Base-by-base conservation (phyloP, 2,329 filamentous ascomycete genomes). In the Podosphaera aphanis region DNA sequence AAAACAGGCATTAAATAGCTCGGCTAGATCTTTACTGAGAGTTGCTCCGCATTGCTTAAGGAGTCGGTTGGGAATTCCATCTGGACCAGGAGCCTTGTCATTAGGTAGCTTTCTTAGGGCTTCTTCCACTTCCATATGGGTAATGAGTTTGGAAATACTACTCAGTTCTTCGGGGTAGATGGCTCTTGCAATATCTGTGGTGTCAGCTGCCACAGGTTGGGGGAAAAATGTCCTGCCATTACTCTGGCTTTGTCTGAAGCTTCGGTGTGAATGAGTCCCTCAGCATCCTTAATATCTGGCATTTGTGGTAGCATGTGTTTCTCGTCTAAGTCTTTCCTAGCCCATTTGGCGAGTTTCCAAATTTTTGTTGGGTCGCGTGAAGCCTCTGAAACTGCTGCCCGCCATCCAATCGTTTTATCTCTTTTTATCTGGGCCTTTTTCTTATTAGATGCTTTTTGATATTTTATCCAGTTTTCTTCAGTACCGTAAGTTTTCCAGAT, bases 301-400 rank as follows among this genome's bases (percentile, higher is more conserved):
- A 43, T 43, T 43, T 43, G 41, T 15, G 23, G 41, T 43, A 33
- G 15, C n/a, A 20, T 43, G 5, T 43, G 23, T 33, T 20, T 31
- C 18, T 43, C 41, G 1, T 33, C 41, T 15, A n/a, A 19, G 15
- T 43, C 25, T 33, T 43, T 43, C n/a, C 19, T 36, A 2, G 42
- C 42, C 31, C 42, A 21, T 18, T 35, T 44, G 20, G 27, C 29
- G 5, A 44, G 29, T 36, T 35, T 44, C 29, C 41, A 43, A 10
- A 33, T 43, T 21, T 43, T 43, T 20, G 25, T 33, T 33, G 41
- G 27, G n/a, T 43, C 16, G 3, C 20, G 41, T 16, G 41, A 43
- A 20, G 41, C 27, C 41, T 43, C 41, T 13, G 42, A 44, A 10
- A 36, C 42, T 23, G 16, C 3, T 33, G 3, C 29, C 15, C 29